A percentile compares a stretch with the other conserved stretches of the same genome.
Conservation (phyloP, 2,329 filamentous ascomycete genomes). For the Triangularia verruculosa region DNA sequence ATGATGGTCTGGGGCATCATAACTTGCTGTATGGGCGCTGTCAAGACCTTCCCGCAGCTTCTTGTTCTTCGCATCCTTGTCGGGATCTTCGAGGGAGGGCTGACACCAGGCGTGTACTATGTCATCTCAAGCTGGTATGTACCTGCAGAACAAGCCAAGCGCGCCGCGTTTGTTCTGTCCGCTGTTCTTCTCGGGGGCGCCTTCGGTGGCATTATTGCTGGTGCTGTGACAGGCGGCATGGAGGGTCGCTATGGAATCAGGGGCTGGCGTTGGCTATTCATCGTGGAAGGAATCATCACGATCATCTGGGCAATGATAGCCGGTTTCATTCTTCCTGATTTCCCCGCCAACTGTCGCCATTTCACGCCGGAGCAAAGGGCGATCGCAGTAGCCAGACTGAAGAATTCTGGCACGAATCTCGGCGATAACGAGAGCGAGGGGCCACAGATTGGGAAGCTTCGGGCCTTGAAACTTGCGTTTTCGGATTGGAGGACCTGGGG, state of each 20-base stretch:
- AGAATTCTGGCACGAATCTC: constrained; percentile 55
- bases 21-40: constrained; percentile 39
- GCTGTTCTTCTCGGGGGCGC: constrained; percentile 65
- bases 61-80: constrained; percentile 42
- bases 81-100: constrained; percentile 55
- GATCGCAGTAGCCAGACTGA: constrained; percentile 59
- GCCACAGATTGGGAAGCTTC: constrained; percentile 27
- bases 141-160: constrained; percentile 23
- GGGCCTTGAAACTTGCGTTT: constrained; percentile 32
- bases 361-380: constrained; percentile 59
- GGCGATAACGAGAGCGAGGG: constrained; percentile 47
- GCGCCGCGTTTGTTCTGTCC: constrained; percentile 61
- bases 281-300: constrained; percentile 46
- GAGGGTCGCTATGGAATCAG: constrained; percentile 46
- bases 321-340: constrained; percentile 67
- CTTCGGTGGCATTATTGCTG: constrained; percentile 59
- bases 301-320: constrained; percentile 33
- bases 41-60: constrained; percentile 27
- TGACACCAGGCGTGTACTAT: constrained; percentile 55
- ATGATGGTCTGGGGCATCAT: constrained; percentile 41
- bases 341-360: constrained; percentile 58
- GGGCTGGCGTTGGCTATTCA: constrained; percentile 48
- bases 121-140: constrained; percentile 65
- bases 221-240: constrained; percentile 54
- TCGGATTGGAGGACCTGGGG: constrained; percentile 40